phyloP scores from a whole-genome alignment of 257 asterid genomes.

The Phtheirospermum japonicum region DNA sequence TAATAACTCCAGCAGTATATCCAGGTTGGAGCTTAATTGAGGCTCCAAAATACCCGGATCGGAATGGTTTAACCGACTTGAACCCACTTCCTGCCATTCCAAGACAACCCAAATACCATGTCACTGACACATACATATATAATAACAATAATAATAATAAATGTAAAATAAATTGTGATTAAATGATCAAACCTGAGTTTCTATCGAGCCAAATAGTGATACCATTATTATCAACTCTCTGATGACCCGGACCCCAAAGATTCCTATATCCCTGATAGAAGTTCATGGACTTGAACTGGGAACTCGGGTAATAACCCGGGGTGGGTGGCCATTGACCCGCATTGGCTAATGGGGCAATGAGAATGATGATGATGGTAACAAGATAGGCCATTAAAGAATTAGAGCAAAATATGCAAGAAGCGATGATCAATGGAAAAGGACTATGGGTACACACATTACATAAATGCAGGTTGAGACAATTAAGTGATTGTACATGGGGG shows the following conservation, averaged over 20 bases:
- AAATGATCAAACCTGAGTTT: constrained; percentile 47
- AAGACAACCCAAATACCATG: neutral
- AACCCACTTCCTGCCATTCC: constrained; percentile 75
- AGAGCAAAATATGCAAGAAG: constrained; percentile 1
- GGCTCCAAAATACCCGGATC: constrained; percentile 92
- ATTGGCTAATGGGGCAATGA: constrained; percentile 30
- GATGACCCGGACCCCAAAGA: constrained; percentile 83
- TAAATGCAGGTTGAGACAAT: constrained; percentile 42
- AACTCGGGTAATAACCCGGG: constrained; percentile 78
- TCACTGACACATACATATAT: neutral
- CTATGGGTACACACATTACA: constrained; percentile 8
- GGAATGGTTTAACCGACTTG: constrained; percentile 88
- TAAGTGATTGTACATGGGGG: constrained; percentile 28
- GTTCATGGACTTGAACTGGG: constrained; percentile 51
- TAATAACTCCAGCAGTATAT: constrained; percentile 95
- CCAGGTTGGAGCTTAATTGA: constrained; percentile 89
- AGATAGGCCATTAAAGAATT: constrained; percentile 39
- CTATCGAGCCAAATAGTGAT: constrained; percentile 81
- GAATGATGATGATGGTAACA: constrained; percentile 19
- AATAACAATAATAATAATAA: neutral
- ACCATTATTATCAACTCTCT: constrained; percentile 55
- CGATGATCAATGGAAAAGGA: neutral
- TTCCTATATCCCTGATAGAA: constrained; percentile 60
- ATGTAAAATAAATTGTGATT: neutral
- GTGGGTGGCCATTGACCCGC: constrained; percentile 72